Conservation (phyloP, 805 yeast species). For the Wickerhamiella shivajii region DNA sequence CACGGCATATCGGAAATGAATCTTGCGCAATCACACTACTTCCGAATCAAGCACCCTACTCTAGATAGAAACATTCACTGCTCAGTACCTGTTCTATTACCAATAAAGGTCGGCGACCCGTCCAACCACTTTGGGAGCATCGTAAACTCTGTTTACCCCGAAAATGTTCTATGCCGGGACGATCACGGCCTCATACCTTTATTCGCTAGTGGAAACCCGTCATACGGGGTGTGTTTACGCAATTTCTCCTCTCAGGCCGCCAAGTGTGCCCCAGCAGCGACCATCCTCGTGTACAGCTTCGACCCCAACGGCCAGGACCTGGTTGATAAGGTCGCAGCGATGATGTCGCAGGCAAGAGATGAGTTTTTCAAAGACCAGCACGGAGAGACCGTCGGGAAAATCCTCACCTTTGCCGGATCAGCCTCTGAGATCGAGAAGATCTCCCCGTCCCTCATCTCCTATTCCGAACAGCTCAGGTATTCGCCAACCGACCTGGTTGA, state of each 20-base stretch:
- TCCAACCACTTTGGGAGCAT: not conserved
- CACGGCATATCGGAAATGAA: constrained; percentile 57
- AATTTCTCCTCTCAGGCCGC: constrained; percentile 77
- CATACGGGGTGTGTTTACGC: constrained; percentile 58
- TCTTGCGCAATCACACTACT: constrained; percentile 31
- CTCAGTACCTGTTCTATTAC: constrained; percentile 15
- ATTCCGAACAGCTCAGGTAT: constrained; percentile 13
- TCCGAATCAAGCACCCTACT: constrained; percentile 2
- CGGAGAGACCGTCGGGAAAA: constrained; percentile 10
- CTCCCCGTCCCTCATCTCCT: constrained; percentile 18
- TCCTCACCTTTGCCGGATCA: constrained; percentile 10
- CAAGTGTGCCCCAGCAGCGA: constrained; percentile 62
- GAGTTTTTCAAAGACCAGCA: too few relatives aligned
- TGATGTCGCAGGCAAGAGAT: constrained; percentile 9
- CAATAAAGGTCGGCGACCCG: constrained; percentile 18
- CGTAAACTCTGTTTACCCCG: constrained; percentile 6
- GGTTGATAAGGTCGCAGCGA: constrained; percentile 7
- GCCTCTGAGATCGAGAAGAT: constrained; percentile 2
- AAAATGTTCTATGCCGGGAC: constrained; percentile 3
- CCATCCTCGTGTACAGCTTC: constrained; percentile 62
- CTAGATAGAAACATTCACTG: constrained; percentile 11
- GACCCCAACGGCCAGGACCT: constrained; percentile 19
- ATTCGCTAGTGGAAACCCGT: constrained; percentile 51
- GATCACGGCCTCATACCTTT: constrained; percentile 29
- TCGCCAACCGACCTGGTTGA: constrained; percentile 13